These are phyloP conservation scores for Scytalidium sp. DNA, from an alignment of 2,329 filamentous ascomycete genomes.

Conservation along the genomic window DNA sequence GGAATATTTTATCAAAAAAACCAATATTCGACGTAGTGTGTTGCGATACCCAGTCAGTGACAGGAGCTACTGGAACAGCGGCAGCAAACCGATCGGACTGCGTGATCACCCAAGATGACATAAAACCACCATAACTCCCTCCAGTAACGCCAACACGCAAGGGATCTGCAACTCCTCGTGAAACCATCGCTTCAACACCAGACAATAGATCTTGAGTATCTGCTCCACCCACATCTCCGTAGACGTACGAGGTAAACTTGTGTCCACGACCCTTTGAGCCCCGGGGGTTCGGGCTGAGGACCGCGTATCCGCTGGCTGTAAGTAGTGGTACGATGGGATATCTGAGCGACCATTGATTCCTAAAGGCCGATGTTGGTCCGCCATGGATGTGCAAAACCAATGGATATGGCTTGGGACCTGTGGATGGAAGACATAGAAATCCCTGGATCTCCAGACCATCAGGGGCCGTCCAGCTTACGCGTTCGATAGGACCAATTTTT, in stretches of 20 bases:
- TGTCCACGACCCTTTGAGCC: background rate
- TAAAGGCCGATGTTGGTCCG: conserved; percentile 8
- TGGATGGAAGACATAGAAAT: background rate
- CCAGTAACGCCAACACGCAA: background rate
- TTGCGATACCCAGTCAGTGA: background rate
- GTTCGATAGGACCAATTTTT: background rate
- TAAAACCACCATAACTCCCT: background rate
- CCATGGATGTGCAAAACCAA: conserved; percentile 7
- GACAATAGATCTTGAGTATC: background rate
- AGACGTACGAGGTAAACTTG: background rate
- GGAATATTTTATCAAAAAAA: background rate
- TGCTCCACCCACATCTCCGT: background rate
- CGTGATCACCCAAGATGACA: background rate
- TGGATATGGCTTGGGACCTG: background rate
- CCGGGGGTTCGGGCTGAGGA: background rate
- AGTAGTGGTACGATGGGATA: background rate
- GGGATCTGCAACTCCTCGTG: background rate
- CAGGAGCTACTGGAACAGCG: background rate
- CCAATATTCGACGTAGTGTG: background rate
- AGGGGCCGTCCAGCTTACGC: background rate
- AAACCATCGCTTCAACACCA: background rate
- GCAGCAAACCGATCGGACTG: background rate
- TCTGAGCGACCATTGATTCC: conserved; percentile 1
- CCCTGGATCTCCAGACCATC: conserved; percentile 2
- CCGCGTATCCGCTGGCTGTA: background rate